These are phyloP conservation scores for Yamadazyma endophytica DNA, from an alignment of 805 yeast species.

Conservation along the genomic window DNA sequence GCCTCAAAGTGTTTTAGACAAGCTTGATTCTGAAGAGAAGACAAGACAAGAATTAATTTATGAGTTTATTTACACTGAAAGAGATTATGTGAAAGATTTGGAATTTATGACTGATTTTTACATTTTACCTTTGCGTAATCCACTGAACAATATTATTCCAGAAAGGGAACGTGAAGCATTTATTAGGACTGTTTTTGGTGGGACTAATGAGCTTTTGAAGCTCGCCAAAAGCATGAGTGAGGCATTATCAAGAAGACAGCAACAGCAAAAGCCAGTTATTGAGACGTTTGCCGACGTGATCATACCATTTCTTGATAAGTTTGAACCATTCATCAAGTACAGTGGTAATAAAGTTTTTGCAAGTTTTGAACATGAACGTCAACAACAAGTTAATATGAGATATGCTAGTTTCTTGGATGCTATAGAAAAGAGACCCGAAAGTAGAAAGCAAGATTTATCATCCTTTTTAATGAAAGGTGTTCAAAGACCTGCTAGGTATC, in stretches of 20 bases:
- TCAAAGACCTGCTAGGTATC: conserved; percentile 93
- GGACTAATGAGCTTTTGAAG: conserved; percentile 80
- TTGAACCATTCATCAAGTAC: conserved; percentile 89
- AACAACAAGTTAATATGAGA: conserved; percentile 81
- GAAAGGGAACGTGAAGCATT: conserved; percentile 87
- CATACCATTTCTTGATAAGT: conserved; percentile 74
- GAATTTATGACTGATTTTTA: conserved; percentile 92
- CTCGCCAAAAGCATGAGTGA: conserved; percentile 85
- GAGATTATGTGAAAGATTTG: conserved; percentile 91
- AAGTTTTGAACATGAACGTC: conserved; percentile 91
- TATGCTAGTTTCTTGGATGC: conserved; percentile 94
- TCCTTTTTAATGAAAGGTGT: conserved; percentile 94
- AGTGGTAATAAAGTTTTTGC: conserved; percentile 96
- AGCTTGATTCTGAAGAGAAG: conserved; percentile 77
- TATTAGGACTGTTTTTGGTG: conserved; percentile 86
- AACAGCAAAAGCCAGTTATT: conserved; percentile 79
- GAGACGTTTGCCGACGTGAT: conserved; percentile 84
- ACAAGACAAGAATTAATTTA: conserved; percentile 94
- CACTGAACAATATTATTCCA: conserved; percentile 71
- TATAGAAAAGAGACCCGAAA: conserved; percentile 78
- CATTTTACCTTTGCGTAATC: conserved; percentile 84
- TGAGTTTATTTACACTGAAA: conserved; percentile 89
- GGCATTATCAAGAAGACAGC: conserved; percentile 76
- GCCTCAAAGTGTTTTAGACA: conserved; percentile 70
- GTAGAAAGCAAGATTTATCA: conserved; percentile 84